Evolutionary conservation across 208 protist species (phyloP), one percentile per base, ranked within the genome.

Genomic region (Acanthamoeba castellanii): DNA sequence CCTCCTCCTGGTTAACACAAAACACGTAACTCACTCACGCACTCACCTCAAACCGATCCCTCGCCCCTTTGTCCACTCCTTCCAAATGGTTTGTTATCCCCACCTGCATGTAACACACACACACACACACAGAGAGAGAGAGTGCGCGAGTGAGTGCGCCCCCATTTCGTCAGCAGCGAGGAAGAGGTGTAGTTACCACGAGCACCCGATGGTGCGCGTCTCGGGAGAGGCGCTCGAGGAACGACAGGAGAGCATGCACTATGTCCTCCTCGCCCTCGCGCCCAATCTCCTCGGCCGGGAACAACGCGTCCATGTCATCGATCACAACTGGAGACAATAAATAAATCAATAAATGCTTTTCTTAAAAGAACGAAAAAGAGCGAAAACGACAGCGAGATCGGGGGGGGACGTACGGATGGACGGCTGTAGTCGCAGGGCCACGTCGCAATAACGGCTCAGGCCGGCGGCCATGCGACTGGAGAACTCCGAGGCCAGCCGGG

Each of bases 401-500:
- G 9, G 61, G 0, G n/a, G 20, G 20, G 16, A 0, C 66, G 30
- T 84, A 84, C 74, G 20, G 25, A 84, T 30, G 45, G 74, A 45
- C 20, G 74, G 74, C 74, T 84, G 74, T 14, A 84, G 22, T 11
- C 45, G 74, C 30, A 84, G 42, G 42, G 37, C 74, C 37, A 52
- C 30, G 37, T 84, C 74, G 27, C 37, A 84, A 7, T 55, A 52
- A 4, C 45, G 74, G 18, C 22, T 27, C 11, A 84, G 74, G 5
- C 74, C 74, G 22, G 18, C 74, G 34, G 74, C 42, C 74, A 84
- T 84, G 45, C 74, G 74, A n/a, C 74, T 52, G 34, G 74, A 45
- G 45, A 45, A 52, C 45, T 84, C 74, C 22, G 74, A 27, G 14
- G 74, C 74, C 27, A 84, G 42, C 25, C 74, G 74, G 9, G 74